Percentiles rank a stretch among this genome's conserved stretches.
These are phyloP conservation scores for Claviceps digitariae DNA, from an alignment of 2,329 filamentous ascomycete species.

Conservation along the genomic window DNA sequence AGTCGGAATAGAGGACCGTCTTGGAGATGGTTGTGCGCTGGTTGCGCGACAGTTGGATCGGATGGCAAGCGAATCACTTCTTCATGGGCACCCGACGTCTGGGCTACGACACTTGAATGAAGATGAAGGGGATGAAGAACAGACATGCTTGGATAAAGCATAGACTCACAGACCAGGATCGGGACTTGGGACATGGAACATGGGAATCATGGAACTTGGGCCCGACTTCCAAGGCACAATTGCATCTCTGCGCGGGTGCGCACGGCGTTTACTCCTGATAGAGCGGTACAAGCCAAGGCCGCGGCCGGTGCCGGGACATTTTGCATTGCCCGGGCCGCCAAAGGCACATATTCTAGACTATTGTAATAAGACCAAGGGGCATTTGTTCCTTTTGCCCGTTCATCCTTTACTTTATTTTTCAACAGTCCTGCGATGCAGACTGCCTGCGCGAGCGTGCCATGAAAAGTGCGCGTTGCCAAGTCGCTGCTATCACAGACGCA, in stretches of 20 bases:
- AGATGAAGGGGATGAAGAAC: neutral
- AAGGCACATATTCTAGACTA: conserved; percentile 4
- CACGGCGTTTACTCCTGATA: conserved; percentile 16
- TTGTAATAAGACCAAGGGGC: conserved; percentile 1
- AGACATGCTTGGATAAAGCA: neutral
- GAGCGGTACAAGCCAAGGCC: conserved; percentile 12
- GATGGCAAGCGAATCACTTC: neutral
- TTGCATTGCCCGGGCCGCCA: neutral
- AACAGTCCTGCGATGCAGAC: too few species aligned
- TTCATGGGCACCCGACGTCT: neutral
- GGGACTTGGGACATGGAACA: too few species aligned
- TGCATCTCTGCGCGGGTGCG: conserved; percentile 2
- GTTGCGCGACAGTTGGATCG: neutral
- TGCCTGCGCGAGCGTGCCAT: neutral
- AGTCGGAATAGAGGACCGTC: conserved; percentile 12
- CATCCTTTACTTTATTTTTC: neutral
- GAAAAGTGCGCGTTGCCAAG: neutral
- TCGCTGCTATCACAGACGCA: conserved; percentile 1
- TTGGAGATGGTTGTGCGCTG: conserved; percentile 5
- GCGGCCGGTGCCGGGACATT: neutral
- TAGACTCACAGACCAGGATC: conserved; percentile 4
- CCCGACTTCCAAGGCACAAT: neutral
- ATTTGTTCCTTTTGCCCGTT: neutral
- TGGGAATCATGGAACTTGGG: neutral
- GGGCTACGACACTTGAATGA: neutral